phyloP scores from a whole-genome alignment of 140 eudicot genomes.

The Cichorium intybus region DNA sequence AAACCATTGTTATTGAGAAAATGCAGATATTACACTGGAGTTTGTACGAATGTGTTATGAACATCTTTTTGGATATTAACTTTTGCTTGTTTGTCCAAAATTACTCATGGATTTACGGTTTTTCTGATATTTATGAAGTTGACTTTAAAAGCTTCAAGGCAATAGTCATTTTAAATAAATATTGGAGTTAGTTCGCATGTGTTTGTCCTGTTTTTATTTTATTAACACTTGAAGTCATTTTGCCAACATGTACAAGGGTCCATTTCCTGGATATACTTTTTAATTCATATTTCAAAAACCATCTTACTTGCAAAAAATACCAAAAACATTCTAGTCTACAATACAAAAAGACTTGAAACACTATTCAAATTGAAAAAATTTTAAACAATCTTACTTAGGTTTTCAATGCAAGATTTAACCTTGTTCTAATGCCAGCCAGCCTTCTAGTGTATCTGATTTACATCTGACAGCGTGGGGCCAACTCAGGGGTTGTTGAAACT shows the following conservation, averaged over 20 bases:
- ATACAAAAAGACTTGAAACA: background rate
- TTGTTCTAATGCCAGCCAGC: background rate
- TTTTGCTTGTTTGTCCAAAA: background rate
- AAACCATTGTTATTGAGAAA: background rate
- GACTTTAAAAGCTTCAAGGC: background rate
- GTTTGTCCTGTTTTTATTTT: background rate
- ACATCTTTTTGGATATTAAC: background rate
- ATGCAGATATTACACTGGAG: background rate
- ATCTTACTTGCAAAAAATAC: background rate
- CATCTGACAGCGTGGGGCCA: background rate
- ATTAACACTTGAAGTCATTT: background rate
- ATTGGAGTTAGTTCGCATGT: constrained; percentile 1
- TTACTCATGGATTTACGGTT: background rate
- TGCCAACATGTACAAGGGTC: background rate
- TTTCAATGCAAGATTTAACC: background rate
- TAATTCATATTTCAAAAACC: background rate
- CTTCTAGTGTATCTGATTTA: background rate
- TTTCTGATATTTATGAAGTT: background rate
- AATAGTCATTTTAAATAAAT: constrained; percentile 3
- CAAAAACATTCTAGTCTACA: background rate
- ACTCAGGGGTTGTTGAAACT: background rate
- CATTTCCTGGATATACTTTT: constrained; percentile 10
- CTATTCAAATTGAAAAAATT: background rate
- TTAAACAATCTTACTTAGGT: background rate
- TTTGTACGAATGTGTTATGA: background rate